A percentile compares a stretch with the other conserved stretches of the same genome.
Conservation (phyloP, 2,329 filamentous ascomycete genomes). For the Neofusicoccum sp. region DNA sequence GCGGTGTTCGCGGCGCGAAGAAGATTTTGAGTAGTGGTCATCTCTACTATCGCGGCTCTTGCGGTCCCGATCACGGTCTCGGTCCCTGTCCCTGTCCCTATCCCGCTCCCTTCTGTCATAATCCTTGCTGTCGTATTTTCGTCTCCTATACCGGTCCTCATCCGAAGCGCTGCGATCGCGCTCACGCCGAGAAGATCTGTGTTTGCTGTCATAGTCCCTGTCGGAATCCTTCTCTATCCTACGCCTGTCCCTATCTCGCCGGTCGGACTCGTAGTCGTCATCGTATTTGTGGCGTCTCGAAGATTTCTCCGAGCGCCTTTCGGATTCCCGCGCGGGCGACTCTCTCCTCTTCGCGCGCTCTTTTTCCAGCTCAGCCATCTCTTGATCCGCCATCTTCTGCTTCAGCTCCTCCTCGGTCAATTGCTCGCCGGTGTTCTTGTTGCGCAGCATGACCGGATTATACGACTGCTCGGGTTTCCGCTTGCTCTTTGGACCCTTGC, state of each 20-base stretch:
- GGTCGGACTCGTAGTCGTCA: constrained; percentile 17
- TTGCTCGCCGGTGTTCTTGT: constrained; percentile 61
- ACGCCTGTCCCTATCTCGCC: constrained; percentile 7
- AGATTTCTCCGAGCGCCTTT: constrained; percentile 25
- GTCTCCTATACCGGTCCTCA: constrained; percentile 5
- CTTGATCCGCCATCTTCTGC: constrained; percentile 49
- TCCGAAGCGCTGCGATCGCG: constrained; percentile 18
- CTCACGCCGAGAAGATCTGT: constrained; percentile 21
- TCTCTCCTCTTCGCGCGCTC: constrained; percentile 27
- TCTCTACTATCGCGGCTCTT: neutral
- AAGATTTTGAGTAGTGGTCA: constrained; percentile 5
- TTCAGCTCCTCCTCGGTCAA: constrained; percentile 63
- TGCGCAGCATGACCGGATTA: constrained; percentile 60
- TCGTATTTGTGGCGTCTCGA: constrained; percentile 13
- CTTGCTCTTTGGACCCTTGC: constrained; percentile 57
- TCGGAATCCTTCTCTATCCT: constrained; percentile 16
- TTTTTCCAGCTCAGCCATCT: constrained; percentile 42
- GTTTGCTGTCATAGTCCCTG: constrained; percentile 21
- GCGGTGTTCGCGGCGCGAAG: neutral
- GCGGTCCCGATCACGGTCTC: constrained; percentile 8
- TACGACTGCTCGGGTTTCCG: constrained; percentile 51
- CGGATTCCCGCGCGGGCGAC: constrained; percentile 27
- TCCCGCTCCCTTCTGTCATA: constrained; percentile 8
- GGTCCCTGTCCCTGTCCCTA: constrained; percentile 1
- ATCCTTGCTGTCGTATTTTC: constrained; percentile 15